phyloP scores from a whole-genome alignment of 2,329 filamentous ascomycete genomes.

The Penicillium decumbens region DNA sequence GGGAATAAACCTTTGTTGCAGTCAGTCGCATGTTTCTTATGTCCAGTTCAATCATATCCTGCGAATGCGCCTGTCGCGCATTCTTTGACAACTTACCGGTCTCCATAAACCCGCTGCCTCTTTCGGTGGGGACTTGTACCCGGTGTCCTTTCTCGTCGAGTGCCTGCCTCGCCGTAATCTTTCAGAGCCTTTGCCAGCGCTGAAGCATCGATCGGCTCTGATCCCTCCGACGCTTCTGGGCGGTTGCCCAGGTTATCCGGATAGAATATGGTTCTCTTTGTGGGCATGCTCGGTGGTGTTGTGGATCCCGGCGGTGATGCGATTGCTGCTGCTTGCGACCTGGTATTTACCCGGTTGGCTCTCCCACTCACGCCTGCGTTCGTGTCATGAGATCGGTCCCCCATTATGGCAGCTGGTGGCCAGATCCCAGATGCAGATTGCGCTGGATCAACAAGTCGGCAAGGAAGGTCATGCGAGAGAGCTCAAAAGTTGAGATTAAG shows the following conservation, averaged over 20 bases:
- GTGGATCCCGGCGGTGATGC: constrained; percentile 55
- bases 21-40: constrained; percentile 2
- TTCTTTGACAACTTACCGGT: constrained; percentile 47
- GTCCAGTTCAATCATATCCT: neutral
- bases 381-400: constrained; percentile 17
- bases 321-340: constrained; percentile 31
- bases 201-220: constrained; percentile 56
- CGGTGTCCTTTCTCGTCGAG: constrained; percentile 57
- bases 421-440: constrained; percentile 13
- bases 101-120: constrained; percentile 62
- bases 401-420: constrained; percentile 18
- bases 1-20: constrained; percentile 73
- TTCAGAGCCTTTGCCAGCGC: constrained; percentile 59
- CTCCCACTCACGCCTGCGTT: constrained; percentile 18
- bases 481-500: neutral
- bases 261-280: constrained; percentile 44
- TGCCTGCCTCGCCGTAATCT: constrained; percentile 57
- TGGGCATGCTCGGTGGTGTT: constrained; percentile 54
- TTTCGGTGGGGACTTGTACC: constrained; percentile 64
- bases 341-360: constrained; percentile 17
- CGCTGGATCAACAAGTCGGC: constrained; percentile 3
- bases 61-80: neutral
- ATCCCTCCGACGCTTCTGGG: constrained; percentile 27
- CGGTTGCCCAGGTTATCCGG: constrained; percentile 26
- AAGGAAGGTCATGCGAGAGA: constrained; percentile 12